Percentiles rank a stretch among this genome's conserved stretches.
Evolutionary conservation across 345 rosid species (phyloP).

Genomic region (Arabis hirsuta): DNA sequence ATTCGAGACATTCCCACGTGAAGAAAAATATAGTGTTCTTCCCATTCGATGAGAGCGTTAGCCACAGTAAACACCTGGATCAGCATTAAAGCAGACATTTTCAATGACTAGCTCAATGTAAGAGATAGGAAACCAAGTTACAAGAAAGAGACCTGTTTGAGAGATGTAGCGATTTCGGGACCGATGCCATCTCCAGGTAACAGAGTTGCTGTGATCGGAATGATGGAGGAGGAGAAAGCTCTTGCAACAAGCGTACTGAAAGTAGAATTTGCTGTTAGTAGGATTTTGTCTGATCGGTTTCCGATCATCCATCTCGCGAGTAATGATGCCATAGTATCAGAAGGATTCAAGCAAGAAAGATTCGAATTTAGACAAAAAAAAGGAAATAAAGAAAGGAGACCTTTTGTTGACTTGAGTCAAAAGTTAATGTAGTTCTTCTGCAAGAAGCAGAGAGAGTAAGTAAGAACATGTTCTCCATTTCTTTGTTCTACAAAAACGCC

Average conservation of each 20-base stretch:
- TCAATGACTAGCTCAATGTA: too few species aligned
- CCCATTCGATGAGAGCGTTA: slow-evolving; percentile 84
- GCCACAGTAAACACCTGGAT: slow-evolving; percentile 60
- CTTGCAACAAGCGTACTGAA: slow-evolving; percentile 33
- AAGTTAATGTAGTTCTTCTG: neutral
- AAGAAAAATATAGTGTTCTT: slow-evolving; percentile 76
- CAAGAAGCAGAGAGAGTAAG: neutral
- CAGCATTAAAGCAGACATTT: neutral
- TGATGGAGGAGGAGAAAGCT: slow-evolving; percentile 50
- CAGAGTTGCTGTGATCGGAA: slow-evolving; percentile 68
- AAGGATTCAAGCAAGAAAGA: neutral
- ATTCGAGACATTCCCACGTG: slow-evolving; percentile 89
- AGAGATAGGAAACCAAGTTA: too few species aligned
- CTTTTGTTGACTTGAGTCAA: slow-evolving; percentile 3
- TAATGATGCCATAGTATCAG: slow-evolving; percentile 17
- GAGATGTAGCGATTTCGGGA: slow-evolving; percentile 83
- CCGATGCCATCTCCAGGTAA: slow-evolving; percentile 90
- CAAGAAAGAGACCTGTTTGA: slow-evolving; percentile 56
- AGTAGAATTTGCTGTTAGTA: slow-evolving; percentile 31
- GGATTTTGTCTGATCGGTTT: slow-evolving; percentile 31
- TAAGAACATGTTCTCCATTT: slow-evolving; percentile 12
- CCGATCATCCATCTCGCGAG: slow-evolving; percentile 11
- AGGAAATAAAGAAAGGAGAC: neutral
- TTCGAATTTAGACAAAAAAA: too few species aligned
- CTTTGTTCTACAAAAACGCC: neutral